Evolutionary conservation across 768 basidiomycete genomes (phyloP), one percentile per base, ranked within the genome.

Genomic region (Tulasnella sp.): DNA sequence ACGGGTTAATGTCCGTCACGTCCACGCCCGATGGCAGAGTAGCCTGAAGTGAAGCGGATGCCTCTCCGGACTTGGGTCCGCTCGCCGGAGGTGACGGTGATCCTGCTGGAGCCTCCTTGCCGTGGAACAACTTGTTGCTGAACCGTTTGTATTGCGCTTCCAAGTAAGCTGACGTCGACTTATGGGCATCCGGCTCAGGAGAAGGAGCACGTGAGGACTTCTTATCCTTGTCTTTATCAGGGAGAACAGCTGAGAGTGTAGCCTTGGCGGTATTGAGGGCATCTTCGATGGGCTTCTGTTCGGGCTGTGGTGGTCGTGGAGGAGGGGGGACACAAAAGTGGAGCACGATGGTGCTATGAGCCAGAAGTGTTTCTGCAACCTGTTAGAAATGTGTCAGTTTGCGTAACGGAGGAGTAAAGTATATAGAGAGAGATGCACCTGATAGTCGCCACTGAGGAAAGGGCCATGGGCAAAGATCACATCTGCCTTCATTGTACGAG

Each of bases 401-500:
- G 19, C 36, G 29, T 6, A 77, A 54, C 19, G 34, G 34, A 22
- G 9, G 0, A 79, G 45, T 22, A 68, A 9, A 40, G 36, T 22
- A 39, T 54, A 49, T 49, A 39, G 40, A 74, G 22, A 29, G 34
- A 52, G 52, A 36, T 42, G 29, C 52, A 54, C 72, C 42, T 73
- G n/a, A 71, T 68, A 79, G 82, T 74, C 76, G 86, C 89, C 88
- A 80, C 83, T 82, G 40, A 90, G 83, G 83, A 90, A 91, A 9
- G 89, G 90, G 2, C 88, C 88, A 80, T 91, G 89, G 76, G 87
- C 90, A 79, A 90, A 90, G 14, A 89, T 82, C 11, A 91, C 83
- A 81, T 91, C 90, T 36, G 90, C 89, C 81, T 85, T 89, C 86
- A 90, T 87, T 31, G 85, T 85, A 52, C 90, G 84, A 0, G 88